These are phyloP conservation scores for Allodekkera sacchari DNA, from an alignment of 805 yeast species.

Conservation along the genomic window DNA sequence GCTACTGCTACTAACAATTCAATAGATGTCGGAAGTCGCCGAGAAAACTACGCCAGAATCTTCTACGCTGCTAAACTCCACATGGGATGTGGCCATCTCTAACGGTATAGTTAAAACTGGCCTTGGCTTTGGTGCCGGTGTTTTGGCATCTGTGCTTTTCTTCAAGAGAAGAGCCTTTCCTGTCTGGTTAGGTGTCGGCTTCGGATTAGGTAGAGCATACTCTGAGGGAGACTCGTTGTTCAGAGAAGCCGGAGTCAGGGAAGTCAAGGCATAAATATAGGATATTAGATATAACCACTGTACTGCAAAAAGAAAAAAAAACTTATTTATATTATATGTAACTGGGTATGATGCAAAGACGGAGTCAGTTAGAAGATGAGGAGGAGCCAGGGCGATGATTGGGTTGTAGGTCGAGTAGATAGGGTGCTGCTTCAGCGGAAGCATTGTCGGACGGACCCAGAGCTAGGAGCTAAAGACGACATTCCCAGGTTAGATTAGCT, in stretches of 20 bases:
- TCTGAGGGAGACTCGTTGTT: conserved; percentile 97
- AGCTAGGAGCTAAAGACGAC: too few species aligned
- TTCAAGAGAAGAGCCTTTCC: conserved; percentile 96
- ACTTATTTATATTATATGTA: too few species aligned
- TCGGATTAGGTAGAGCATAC: conserved; percentile 96
- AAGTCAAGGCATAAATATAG: conserved; percentile 48
- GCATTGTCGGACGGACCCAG: too few species aligned
- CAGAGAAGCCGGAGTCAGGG: conserved; percentile 75
- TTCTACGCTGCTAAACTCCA: conserved; percentile 22
- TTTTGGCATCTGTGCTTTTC: conserved; percentile 78
- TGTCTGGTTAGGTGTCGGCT: conserved; percentile 95
- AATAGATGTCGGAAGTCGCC: conserved; percentile 17
- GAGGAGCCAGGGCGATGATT: too few species aligned
- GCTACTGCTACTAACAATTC: too few species aligned
- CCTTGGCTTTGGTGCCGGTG: conserved; percentile 95
- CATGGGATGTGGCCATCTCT: conserved; percentile 94
- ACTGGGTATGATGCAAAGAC: too few species aligned
- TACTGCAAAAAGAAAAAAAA: neutral
- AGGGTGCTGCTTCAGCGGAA: too few species aligned
- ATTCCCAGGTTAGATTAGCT: too few species aligned
- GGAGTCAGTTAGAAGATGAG: too few species aligned
- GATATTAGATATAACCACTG: neutral
- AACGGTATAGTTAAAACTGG: conserved; percentile 93
- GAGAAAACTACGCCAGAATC: conserved; percentile 15
- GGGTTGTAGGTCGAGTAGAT: too few species aligned